Base-by-base conservation (phyloP, 352 stramenopile genomes). In the Aphanomyces stellatus region DNA sequence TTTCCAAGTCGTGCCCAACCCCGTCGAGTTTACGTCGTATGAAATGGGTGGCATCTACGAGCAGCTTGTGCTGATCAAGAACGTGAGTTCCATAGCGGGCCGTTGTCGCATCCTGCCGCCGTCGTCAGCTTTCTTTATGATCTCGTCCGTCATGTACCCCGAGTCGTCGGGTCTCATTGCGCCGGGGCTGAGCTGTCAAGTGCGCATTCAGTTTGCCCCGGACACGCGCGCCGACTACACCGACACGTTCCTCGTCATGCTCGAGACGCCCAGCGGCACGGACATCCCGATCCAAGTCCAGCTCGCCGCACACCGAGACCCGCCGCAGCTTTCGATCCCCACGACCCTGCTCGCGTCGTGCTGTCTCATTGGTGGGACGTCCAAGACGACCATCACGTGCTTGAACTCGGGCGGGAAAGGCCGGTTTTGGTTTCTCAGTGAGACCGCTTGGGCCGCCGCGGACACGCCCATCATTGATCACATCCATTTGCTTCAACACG, bases 211-310 rank as follows among this genome's bases (percentile, higher is more conserved):
- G 3, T 93, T 93, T 65, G 70, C 75, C 0, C 82, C 85, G 0
- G 80, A 93, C 71, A 91, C 85, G 13, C 79, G 82, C 10, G 81
- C 79, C 40, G 80, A 91, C 67, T 91, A 91, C 61, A 82, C 80
- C 46, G 85, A 93, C 72, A 49, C 41, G 11, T 69, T 93, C 19
- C 72, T 63, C 5, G 60, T 91, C 25, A 72, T 86, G 35, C 79
- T 82, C 57, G 85, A 93, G 62, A 75, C 72, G 8, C 61, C 46
- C 4, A 51, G 65, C 46, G 72, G 60, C 28, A 57, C 46, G 22
- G 60, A 67, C 34, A 57, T 67, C 0, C 60, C 60, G 17, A 2
- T 67, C 4, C 60, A 67, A 8, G 67, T 91, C n/a, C 76, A 76
- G 0, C 31, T 93, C 0, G 35, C 74, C 17, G 85, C 80, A 0